Evolutionary conservation across 257 asterid genomes (phyloP).

Genomic region (Parsonsia alboflavescens): DNA sequence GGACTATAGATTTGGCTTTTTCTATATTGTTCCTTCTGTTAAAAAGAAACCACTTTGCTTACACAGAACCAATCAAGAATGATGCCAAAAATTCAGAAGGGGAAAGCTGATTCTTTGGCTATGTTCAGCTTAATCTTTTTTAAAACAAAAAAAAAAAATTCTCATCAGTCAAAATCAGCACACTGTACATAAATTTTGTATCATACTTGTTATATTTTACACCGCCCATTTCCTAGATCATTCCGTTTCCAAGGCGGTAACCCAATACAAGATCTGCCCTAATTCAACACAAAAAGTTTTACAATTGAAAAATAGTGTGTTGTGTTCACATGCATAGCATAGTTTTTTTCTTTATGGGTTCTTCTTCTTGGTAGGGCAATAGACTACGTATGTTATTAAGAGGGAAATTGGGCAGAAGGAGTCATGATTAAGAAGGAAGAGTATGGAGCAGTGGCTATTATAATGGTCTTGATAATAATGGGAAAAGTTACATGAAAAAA

Average conservation of each 20-base stretch:
- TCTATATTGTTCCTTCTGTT: slow-evolving; percentile 10
- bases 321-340: not conserved
- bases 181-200: not conserved
- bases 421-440: slow-evolving; percentile 21
- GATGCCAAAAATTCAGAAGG: slow-evolving; percentile 1
- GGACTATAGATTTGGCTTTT: slow-evolving; percentile 13
- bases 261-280: not conserved
- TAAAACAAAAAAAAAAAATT: not conserved
- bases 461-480: slow-evolving; percentile 22
- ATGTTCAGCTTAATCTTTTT: not conserved
- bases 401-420: not conserved
- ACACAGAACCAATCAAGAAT: not conserved
- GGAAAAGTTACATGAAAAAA: slow-evolving; percentile 20
- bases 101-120: not conserved
- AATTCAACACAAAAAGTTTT: not conserved
- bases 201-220: not conserved
- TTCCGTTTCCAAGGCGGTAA: not conserved
- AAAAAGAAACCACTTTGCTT: slow-evolving; percentile 1
- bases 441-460: slow-evolving; percentile 20
- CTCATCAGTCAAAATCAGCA: slow-evolving; percentile 15
- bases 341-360: not conserved
- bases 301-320: not conserved
- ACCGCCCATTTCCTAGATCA: slow-evolving; percentile 1
- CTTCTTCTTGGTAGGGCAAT: slow-evolving; percentile 13
- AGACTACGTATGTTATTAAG: not conserved